These are phyloP conservation scores for Colletotrichum karsti DNA, from an alignment of 2,329 filamentous ascomycete species.

Conservation along the genomic window DNA sequence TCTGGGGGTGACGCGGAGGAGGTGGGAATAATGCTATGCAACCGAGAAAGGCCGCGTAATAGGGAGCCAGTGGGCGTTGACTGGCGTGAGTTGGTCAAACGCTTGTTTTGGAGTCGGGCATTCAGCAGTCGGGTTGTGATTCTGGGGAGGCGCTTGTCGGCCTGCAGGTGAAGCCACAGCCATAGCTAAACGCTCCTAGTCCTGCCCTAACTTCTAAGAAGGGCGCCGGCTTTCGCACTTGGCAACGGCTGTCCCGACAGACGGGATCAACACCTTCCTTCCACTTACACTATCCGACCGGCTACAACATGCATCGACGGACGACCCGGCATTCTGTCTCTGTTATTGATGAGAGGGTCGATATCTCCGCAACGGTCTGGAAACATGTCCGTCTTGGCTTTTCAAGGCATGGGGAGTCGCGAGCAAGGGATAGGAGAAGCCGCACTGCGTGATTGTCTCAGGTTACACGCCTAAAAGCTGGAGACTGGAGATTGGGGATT, in stretches of 20 bases:
- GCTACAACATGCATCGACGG: not conserved
- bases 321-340: too few relatives aligned
- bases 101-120: constrained; percentile 21
- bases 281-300: not conserved
- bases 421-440: not conserved
- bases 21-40: not conserved
- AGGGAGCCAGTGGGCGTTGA: not conserved
- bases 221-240: constrained; percentile 8
- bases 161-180: not conserved
- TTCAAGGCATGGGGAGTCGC: not conserved
- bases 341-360: too few relatives aligned
- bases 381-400: not conserved
- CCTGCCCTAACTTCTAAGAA: not conserved
- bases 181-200: not conserved
- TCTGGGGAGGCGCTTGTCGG: constrained; percentile 11
- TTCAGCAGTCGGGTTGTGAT: not conserved
- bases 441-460: constrained; percentile 11
- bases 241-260: constrained; percentile 12
- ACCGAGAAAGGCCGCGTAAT: constrained; percentile 20
- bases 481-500: not conserved
- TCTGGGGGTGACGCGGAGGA: not conserved
- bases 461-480: constrained; percentile 11
- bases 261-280: not conserved
- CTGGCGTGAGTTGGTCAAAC: constrained; percentile 16
- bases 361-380: not conserved